These are phyloP conservation scores for Noccaea caerulescens DNA, from an alignment of 345 rosid genomes.

Conservation along the genomic window DNA sequence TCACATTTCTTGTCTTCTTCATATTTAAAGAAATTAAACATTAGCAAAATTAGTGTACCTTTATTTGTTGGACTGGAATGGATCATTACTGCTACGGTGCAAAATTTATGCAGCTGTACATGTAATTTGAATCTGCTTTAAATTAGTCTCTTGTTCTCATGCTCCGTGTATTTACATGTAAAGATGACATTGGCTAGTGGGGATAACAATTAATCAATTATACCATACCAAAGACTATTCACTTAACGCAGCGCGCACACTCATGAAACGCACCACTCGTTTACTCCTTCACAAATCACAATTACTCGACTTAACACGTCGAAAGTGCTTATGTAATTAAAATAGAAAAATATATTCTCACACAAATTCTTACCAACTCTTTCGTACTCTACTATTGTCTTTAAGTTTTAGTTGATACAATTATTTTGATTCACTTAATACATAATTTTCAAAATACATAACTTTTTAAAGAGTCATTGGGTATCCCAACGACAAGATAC, in stretches of 20 bases:
- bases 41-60: conserved; percentile 8
- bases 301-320: not conserved
- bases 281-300: not conserved
- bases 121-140: conserved; percentile 1
- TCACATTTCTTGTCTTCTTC: conserved; percentile 16
- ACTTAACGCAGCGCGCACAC: not conserved
- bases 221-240: not conserved
- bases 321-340: too few species aligned
- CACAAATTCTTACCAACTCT: not conserved
- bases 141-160: not conserved
- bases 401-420: not conserved
- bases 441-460: not conserved
- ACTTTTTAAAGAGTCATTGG: not conserved
- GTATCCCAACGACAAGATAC: not conserved
- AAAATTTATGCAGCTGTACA: conserved; percentile 30
- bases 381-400: not conserved
- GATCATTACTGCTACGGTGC: conserved; percentile 17
- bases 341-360: not conserved
- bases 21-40: conserved; percentile 4
- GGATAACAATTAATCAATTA: not conserved
- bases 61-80: not conserved
- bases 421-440: not conserved
- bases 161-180: not conserved
- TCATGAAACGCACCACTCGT: not conserved
- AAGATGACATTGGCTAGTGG: not conserved